Evolutionary conservation across 805 yeast genomes (phyloP).

Genomic region (Candida sanyiensis): DNA sequence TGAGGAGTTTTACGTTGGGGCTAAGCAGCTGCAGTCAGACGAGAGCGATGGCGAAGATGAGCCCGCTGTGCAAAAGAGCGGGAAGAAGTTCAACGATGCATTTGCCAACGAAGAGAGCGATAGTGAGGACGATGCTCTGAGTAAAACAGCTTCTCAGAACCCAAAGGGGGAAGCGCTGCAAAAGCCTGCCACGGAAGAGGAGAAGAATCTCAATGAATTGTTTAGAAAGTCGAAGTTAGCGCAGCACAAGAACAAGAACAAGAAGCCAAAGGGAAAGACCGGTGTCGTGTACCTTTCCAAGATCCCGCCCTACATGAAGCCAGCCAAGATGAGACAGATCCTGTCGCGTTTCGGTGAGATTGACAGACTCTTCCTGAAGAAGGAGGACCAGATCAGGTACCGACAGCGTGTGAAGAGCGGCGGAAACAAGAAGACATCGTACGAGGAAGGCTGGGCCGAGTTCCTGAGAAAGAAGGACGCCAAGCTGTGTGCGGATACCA

Average conservation of each 20-base stretch:
- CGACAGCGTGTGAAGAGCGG: conserved; percentile 73
- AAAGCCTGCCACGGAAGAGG: conserved; percentile 16
- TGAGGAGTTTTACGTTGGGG: conserved; percentile 21
- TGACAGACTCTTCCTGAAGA: conserved; percentile 82
- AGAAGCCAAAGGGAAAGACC: conserved; percentile 54
- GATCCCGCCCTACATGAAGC: conserved; percentile 97
- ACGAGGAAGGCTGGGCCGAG: conserved; percentile 97
- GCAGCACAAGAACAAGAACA: conserved; percentile 51
- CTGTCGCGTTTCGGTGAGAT: conserved; percentile 77
- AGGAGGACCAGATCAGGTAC: conserved; percentile 67
- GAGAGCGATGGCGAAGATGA: conserved; percentile 24
- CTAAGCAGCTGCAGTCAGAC: conserved; percentile 14
- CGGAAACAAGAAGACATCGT: conserved; percentile 84
- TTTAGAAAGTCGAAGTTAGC: conserved; percentile 53
- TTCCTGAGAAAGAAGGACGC: conserved; percentile 80
- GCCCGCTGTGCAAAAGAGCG: conserved; percentile 18
- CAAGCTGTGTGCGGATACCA: conserved; percentile 75
- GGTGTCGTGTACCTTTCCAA: conserved; percentile 92
- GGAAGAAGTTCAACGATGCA: conserved; percentile 13
- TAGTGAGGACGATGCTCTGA: conserved; percentile 18
- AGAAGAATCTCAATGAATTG: conserved; percentile 32
- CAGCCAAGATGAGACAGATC: conserved; percentile 79
- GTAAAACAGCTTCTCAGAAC: too few relatives aligned
- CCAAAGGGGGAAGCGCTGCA: too few relatives aligned
- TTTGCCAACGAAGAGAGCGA: conserved; percentile 13